Percentiles rank a stretch among this genome's conserved stretches.
These are phyloP conservation scores for Aspergillus nanangensis DNA, from an alignment of 495 filamentous ascomycete species.

Conservation along the genomic window DNA sequence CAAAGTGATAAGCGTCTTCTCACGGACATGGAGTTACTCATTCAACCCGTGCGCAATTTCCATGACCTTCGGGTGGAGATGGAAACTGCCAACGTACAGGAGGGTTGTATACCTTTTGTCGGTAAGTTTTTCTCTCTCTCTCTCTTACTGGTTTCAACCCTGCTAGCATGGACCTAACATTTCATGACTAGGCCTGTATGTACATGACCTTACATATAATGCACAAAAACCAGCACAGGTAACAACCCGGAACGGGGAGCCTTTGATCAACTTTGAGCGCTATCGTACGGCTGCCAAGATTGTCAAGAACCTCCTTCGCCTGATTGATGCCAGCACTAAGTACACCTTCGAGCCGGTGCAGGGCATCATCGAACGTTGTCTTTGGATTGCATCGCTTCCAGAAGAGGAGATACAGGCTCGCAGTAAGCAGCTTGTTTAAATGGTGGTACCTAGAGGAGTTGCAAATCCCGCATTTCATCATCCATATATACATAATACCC, in stretches of 20 bases:
- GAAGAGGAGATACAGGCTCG: slow-evolving; percentile 74
- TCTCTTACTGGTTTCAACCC: neutral
- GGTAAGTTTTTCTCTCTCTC: slow-evolving; percentile 45
- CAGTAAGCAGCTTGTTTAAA: slow-evolving; percentile 52
- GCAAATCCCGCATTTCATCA: too few relatives aligned
- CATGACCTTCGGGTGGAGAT: slow-evolving; percentile 85
- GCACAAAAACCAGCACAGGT: slow-evolving; percentile 75
- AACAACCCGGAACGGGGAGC: slow-evolving; percentile 54
- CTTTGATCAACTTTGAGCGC: slow-evolving; percentile 92
- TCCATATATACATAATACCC: slow-evolving; percentile 4
- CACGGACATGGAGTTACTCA: slow-evolving; percentile 74
- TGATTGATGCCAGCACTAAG: slow-evolving; percentile 88
- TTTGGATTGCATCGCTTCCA: slow-evolving; percentile 87
- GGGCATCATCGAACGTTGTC: slow-evolving; percentile 80
- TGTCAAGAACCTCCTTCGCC: slow-evolving; percentile 83
- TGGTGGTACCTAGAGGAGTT: neutral
- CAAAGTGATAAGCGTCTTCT: slow-evolving; percentile 64
- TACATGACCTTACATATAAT: slow-evolving; percentile 96
- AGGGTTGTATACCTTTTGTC: slow-evolving; percentile 95
- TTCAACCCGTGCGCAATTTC: slow-evolving; percentile 89
- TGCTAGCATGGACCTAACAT: slow-evolving; percentile 1
- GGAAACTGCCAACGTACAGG: slow-evolving; percentile 71
- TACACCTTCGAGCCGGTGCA: slow-evolving; percentile 84
- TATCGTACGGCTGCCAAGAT: slow-evolving; percentile 87
- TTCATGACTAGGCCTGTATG: slow-evolving; percentile 61